Percentiles rank a stretch among this genome's conserved stretches.
Evolutionary conservation across 2,329 filamentous ascomycete genomes (phyloP).

Genomic region (Colletotrichum ledebouriae): DNA sequence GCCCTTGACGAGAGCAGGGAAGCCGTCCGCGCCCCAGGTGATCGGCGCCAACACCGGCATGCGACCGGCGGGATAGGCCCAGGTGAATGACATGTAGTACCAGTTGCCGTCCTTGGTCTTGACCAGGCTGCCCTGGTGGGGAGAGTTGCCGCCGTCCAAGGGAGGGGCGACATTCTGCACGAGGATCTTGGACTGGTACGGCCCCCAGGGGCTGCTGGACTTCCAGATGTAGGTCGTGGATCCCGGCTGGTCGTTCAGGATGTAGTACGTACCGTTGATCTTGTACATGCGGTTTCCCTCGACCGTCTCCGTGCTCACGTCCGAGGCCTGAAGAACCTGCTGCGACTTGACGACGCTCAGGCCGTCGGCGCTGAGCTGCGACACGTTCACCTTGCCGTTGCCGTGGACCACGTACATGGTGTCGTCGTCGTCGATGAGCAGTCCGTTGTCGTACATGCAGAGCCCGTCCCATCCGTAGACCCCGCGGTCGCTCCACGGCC

Average conservation of each 20-base stretch:
- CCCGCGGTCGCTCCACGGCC: constrained; percentile 58
- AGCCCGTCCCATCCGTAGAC: constrained; percentile 50
- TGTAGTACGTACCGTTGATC: constrained; percentile 67
- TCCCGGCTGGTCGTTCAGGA: constrained; percentile 63
- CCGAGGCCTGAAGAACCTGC: constrained; percentile 57
- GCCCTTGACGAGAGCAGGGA: constrained; percentile 57
- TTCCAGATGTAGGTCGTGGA: constrained; percentile 63
- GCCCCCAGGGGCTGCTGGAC: constrained; percentile 63
- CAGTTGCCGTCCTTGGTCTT: constrained; percentile 65
- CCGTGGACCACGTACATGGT: constrained; percentile 71
- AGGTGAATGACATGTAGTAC: constrained; percentile 71
- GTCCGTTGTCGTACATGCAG: constrained; percentile 70
- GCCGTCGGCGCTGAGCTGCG: constrained; percentile 64
- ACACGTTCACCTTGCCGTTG: constrained; percentile 61
- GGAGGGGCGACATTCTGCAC: constrained; percentile 58
- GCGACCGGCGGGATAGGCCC: constrained; percentile 68
- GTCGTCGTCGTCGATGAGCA: constrained; percentile 71
- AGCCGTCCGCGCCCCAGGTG: constrained; percentile 65
- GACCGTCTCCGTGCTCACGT: constrained; percentile 52
- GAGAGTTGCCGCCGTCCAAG: constrained; percentile 58
- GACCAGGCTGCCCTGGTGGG: constrained; percentile 70
- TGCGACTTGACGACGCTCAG: constrained; percentile 59
- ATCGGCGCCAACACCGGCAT: constrained; percentile 70
- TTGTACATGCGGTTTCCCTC: constrained; percentile 71
- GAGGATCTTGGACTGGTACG: constrained; percentile 62